Conservation (phyloP, 2,329 filamentous ascomycete species). For the Cryoendolithus antarcticus region DNA sequence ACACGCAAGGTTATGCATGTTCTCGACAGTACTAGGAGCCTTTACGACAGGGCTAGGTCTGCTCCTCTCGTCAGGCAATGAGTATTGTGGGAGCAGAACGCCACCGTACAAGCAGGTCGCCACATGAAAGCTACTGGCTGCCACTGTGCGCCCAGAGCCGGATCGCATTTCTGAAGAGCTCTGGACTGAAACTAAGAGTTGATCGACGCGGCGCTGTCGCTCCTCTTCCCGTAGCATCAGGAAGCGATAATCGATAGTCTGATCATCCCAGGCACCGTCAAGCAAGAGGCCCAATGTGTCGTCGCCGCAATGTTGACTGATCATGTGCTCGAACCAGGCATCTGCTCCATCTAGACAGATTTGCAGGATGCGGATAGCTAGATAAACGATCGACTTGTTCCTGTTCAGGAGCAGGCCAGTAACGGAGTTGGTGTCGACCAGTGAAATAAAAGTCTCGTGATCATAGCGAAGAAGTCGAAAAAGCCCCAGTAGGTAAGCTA, state of each 20-base stretch:
- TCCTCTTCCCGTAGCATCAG: constrained; percentile 52
- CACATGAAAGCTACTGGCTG: not conserved
- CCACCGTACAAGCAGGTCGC: not conserved
- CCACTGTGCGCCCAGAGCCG: not conserved
- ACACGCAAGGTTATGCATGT: constrained; percentile 56
- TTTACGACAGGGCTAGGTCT: constrained; percentile 31
- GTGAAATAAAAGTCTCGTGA: constrained; percentile 50
- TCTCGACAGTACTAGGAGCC: constrained; percentile 60
- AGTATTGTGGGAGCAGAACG: not conserved
- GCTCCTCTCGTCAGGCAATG: not conserved
- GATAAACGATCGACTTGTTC: constrained; percentile 55
- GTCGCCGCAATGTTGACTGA: constrained; percentile 51
- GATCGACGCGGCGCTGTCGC: constrained; percentile 30
- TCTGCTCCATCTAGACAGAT: constrained; percentile 71
- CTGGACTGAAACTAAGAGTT: constrained; percentile 3
- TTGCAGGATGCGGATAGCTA: constrained; percentile 72
- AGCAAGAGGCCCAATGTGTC: constrained; percentile 40
- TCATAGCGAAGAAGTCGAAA: constrained; percentile 75
- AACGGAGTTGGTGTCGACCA: constrained; percentile 54
- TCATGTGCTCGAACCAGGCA: constrained; percentile 58
- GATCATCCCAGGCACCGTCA: constrained; percentile 62
- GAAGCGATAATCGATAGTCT: constrained; percentile 66
- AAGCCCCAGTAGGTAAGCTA: constrained; percentile 46
- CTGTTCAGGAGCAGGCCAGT: constrained; percentile 53
- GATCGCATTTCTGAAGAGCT: not conserved